A percentile compares a stretch with the other conserved stretches of the same genome.
Conservation (phyloP, 2,329 filamentous ascomycete genomes). For the Talaromyces albobiverticillius region DNA sequence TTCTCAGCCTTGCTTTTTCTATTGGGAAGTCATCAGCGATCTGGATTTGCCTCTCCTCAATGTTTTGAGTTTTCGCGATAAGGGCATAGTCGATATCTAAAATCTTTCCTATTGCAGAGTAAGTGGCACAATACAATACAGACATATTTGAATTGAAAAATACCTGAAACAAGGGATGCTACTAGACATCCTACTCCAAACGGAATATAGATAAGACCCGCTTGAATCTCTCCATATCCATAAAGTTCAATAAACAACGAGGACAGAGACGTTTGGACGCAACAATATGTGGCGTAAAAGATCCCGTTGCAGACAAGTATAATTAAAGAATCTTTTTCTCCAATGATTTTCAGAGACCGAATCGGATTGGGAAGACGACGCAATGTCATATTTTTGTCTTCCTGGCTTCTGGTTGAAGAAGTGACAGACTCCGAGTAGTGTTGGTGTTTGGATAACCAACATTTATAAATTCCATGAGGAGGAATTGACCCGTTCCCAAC, state of each 20-base stretch:
- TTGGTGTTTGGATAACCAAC: neutral
- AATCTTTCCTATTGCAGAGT: slow-evolving; percentile 9
- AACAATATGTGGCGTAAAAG: slow-evolving; percentile 18
- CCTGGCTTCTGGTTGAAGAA: neutral
- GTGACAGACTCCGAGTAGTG: neutral
- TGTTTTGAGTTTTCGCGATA: slow-evolving; percentile 6
- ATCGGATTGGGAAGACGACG: slow-evolving; percentile 19
- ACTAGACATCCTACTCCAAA: slow-evolving; percentile 18
- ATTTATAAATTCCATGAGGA: slow-evolving; percentile 21
- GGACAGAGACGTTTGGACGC: slow-evolving; percentile 19
- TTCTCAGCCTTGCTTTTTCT: slow-evolving; percentile 14
- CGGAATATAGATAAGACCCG: slow-evolving; percentile 21
- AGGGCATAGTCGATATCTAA: slow-evolving; percentile 13
- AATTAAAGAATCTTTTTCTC: slow-evolving; percentile 12
- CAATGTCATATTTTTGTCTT: neutral
- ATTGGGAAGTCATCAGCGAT: slow-evolving; percentile 14
- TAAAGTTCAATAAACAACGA: slow-evolving; percentile 19
- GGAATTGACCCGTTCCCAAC: slow-evolving; percentile 39
- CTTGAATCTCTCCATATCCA: slow-evolving; percentile 16
- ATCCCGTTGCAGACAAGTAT: slow-evolving; percentile 16
- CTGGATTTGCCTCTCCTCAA: too few species aligned
- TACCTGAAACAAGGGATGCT: slow-evolving; percentile 13
- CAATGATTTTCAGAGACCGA: slow-evolving; percentile 12
- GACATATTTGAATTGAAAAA: neutral
- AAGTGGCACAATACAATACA: neutral